Conservation (phyloP, 345 rosid species). For the Moricandia moricandioides region DNA sequence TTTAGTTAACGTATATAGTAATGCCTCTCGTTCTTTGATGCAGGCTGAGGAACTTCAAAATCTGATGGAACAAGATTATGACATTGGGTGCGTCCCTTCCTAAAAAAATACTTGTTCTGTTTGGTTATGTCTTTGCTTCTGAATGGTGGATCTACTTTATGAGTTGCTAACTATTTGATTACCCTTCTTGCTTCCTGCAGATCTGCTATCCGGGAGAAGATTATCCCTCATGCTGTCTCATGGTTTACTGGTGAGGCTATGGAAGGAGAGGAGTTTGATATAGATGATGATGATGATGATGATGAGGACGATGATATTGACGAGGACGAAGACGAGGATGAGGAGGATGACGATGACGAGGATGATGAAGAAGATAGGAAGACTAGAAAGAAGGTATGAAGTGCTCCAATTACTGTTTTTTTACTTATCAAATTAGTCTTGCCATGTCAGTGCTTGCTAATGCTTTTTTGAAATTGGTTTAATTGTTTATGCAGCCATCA, state of each 20-base stretch:
- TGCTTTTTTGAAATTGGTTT: not conserved
- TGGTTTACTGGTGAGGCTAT: conserved; percentile 94
- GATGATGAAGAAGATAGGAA: conserved; percentile 51
- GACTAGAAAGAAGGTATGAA: conserved; percentile 52
- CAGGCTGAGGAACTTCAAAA: conserved; percentile 93
- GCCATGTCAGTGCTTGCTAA: conserved; percentile 23
- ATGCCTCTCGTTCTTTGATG: conserved; percentile 8
- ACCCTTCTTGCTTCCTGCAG: conserved; percentile 36
- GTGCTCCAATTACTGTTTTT: not conserved
- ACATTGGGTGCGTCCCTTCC: conserved; percentile 60
- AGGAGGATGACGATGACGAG: conserved; percentile 52
- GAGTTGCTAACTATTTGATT: not conserved
- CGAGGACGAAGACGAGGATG: conserved; percentile 44
- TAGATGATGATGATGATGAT: conserved; percentile 53
- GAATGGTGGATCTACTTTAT: not conserved
- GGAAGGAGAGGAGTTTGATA: conserved; percentile 52
- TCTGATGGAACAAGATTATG: conserved; percentile 92
- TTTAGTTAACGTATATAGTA: not conserved
- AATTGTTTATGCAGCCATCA: conserved; percentile 16
- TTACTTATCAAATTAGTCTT: not conserved
- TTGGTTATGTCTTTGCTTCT: not conserved
- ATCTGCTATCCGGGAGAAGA: conserved; percentile 75
- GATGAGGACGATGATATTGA: conserved; percentile 41
- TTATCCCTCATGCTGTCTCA: conserved; percentile 85
- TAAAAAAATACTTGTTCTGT: not conserved